Conservation (phyloP, 495 filamentous ascomycete species). For the Penicillium pulvis region DNA sequence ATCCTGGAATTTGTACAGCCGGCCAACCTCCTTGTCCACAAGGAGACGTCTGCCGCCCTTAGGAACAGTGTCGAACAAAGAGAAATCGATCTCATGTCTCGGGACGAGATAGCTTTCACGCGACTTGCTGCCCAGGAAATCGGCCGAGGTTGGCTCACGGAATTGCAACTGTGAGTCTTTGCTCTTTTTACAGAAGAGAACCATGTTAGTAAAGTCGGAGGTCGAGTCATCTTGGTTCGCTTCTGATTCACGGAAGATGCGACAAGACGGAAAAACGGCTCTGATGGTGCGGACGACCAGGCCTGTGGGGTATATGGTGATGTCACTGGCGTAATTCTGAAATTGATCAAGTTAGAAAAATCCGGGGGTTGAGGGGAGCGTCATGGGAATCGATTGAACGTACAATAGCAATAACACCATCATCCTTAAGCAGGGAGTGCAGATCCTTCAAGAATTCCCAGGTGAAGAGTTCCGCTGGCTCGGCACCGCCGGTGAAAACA, state of each 20-base stretch:
- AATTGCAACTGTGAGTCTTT: conserved; percentile 57
- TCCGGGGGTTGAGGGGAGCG: not conserved
- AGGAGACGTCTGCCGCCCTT: conserved; percentile 33
- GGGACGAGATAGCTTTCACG: conserved; percentile 71
- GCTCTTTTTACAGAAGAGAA: conserved; percentile 58
- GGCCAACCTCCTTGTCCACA: conserved; percentile 45
- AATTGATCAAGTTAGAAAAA: conserved; percentile 5
- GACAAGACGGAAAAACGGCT: conserved; percentile 74
- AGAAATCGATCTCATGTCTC: conserved; percentile 66
- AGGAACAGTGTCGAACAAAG: conserved; percentile 43
- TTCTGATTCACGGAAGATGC: conserved; percentile 80
- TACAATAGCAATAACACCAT: conserved; percentile 90
- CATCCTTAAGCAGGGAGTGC: conserved; percentile 64
- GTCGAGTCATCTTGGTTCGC: conserved; percentile 41
- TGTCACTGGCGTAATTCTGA: conserved; percentile 96
- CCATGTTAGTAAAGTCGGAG: conserved; percentile 87
- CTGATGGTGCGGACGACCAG: conserved; percentile 73
- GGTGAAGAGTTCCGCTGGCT: conserved; percentile 87
- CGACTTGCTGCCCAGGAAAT: conserved; percentile 71
- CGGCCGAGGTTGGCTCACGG: conserved; percentile 62
- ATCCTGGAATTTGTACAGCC: conserved; percentile 69
- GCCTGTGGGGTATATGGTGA: conserved; percentile 68
- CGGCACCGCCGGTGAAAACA: conserved; percentile 97
- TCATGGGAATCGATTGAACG: conserved; percentile 26
- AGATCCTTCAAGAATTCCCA: conserved; percentile 74